phyloP scores from a whole-genome alignment of 352 stramenopile species.

The Globisporangium orthogonon region DNA sequence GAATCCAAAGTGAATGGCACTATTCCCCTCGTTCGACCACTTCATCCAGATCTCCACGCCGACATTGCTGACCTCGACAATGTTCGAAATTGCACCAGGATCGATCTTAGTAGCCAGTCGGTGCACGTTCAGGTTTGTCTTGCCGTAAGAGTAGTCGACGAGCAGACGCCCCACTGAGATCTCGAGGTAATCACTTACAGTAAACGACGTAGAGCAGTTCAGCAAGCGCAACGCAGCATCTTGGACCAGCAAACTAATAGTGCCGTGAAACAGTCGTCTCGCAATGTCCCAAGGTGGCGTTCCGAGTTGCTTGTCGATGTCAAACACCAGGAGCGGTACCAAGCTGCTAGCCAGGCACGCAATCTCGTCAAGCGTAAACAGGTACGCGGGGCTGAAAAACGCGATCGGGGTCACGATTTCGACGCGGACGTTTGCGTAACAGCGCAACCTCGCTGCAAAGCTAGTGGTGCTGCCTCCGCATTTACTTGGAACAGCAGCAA shows the following conservation, averaged over 20 bases:
- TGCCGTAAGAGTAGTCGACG: constrained; percentile 25
- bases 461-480: background rate
- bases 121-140: constrained; percentile 32
- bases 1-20: constrained; percentile 37
- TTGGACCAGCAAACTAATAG: constrained; percentile 23
- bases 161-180: constrained; percentile 27
- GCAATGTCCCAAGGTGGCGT: constrained; percentile 47
- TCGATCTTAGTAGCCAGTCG: constrained; percentile 57
- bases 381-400: constrained; percentile 52
- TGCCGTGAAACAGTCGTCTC: constrained; percentile 55
- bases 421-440: constrained; percentile 37
- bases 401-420: constrained; percentile 23
- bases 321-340: constrained; percentile 32
- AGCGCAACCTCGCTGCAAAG: constrained; percentile 25
- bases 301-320: constrained; percentile 34
- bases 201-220: constrained; percentile 36
- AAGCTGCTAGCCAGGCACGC: constrained; percentile 19
- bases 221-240: constrained; percentile 43
- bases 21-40: constrained; percentile 24
- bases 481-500: constrained; percentile 20
- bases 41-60: constrained; percentile 40
- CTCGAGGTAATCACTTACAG: constrained; percentile 46
- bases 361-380: constrained; percentile 50
- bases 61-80: constrained; percentile 50
- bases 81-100: constrained; percentile 51